A percentile compares a stretch with the other conserved stretches of the same genome.
phyloP scores from a whole-genome alignment of 257 asterid genomes.

The Verbascum thapsus region DNA sequence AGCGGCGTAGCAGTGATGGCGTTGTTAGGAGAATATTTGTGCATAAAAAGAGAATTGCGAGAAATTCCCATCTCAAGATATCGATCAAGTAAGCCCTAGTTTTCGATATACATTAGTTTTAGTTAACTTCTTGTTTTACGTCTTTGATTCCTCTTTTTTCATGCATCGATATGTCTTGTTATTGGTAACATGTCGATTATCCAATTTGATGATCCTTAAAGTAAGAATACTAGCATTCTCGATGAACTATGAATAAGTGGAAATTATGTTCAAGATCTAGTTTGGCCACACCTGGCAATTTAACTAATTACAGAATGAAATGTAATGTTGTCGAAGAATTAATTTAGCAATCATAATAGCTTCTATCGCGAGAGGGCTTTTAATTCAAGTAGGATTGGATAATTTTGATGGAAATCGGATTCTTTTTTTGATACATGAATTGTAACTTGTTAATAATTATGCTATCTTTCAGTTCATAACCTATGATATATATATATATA shows the following conservation, averaged over 20 bases:
- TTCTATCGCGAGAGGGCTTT: too few relatives aligned
- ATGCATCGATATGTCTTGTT: neutral
- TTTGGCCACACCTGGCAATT: too few relatives aligned
- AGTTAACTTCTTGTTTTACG: conserved; percentile 1
- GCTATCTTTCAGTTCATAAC: neutral
- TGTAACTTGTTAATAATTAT: neutral
- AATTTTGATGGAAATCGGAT: neutral
- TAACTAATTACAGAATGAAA: too few relatives aligned
- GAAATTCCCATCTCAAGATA: conserved; percentile 82
- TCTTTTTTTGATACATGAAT: neutral
- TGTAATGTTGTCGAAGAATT: too few relatives aligned
- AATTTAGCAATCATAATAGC: too few relatives aligned
- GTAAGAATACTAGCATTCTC: neutral
- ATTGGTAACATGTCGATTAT: neutral
- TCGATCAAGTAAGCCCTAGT: conserved; percentile 72
- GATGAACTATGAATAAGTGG: neutral
- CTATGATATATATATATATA: neutral
- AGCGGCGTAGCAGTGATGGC: conserved; percentile 80
- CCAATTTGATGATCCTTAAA: neutral
- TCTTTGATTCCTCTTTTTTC: neutral
- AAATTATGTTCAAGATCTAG: neutral
- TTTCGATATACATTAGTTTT: neutral
- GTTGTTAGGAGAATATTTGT: conserved; percentile 75
- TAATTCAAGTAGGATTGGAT: too few relatives aligned
- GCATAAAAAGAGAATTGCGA: conserved; percentile 76